Percentiles rank a stretch among this genome's conserved stretches.
These are phyloP conservation scores for Inga oerstediana DNA, from an alignment of 306 rosid genomes.

Conservation along the genomic window DNA sequence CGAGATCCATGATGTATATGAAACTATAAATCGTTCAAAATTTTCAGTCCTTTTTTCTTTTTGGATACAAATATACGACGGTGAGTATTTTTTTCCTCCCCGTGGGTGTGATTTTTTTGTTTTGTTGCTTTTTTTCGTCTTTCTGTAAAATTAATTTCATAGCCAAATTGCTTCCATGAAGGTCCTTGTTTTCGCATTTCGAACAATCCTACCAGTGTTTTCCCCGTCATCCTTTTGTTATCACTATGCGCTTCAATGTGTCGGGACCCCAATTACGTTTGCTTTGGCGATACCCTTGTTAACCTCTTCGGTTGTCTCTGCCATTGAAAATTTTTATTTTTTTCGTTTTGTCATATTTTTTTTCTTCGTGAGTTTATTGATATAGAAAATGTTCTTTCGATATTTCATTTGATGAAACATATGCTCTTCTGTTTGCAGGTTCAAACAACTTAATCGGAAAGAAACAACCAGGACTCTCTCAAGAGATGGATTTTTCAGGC, in stretches of 20 bases:
- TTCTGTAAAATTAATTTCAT: neutral
- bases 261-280: neutral
- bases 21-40: conserved; percentile 35
- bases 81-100: conserved; percentile 6
- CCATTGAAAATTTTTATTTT: neutral
- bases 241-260: neutral
- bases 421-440: conserved; percentile 37
- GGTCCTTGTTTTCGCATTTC: neutral
- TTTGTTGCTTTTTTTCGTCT: neutral
- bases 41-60: conserved; percentile 31
- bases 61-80: conserved; percentile 22
- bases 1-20: conserved; percentile 15
- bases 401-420: neutral
- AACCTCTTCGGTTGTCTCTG: conserved; percentile 14
- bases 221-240: neutral
- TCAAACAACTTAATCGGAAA: conserved; percentile 17
- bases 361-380: neutral
- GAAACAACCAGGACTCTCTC: neutral
- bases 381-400: neutral
- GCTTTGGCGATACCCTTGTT: neutral
- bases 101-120: neutral
- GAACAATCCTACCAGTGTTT: neutral
- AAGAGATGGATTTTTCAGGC: conserved; percentile 1
- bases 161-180: conserved; percentile 24
- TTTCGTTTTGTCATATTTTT: neutral